Base-by-base conservation (phyloP, 2,329 filamentous ascomycete species). In the Trichoderma cornu-damae region DNA sequence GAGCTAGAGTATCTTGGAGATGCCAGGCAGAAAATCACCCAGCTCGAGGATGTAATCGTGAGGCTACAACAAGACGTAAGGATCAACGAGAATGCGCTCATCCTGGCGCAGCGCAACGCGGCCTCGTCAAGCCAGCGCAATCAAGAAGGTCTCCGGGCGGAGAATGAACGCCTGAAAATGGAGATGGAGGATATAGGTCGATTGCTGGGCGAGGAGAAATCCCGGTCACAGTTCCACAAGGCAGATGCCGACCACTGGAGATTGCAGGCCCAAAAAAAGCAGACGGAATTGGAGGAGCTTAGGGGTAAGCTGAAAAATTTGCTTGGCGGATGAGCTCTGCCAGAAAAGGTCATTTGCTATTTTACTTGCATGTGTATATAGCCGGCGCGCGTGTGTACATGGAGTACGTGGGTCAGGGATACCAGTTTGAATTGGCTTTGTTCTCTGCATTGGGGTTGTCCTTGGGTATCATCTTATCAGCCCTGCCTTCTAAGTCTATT, bases 61-160 rank as follows among this genome's bases (percentile, higher is more conserved):
- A 51, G 47, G 12, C 16, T 58, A 18, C 56, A 52, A 42, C 56
- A 58, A 8, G 56, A 58, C 8, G 48, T 52, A 14, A 38, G 34
- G 7, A 58, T 58, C 32, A 58, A 51, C 11, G 56, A 58, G 37
- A 58, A 58, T 32, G 56, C 56, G 3, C 47, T 58, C 38, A 52
- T 40, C 14, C 3, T 58, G 24, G 56, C 56, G 18, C 56, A 58
- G 40, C 56, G 56, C 18, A 51, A 58, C 22, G 56, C 56, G 18
- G 48, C 56, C 3, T 44, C 56, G 5, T 46, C 47, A 22, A 58
- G 22, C 48, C 42, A 46, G 30, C 56, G 56, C 11, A 35, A 40
- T 30, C 43, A 43, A 22, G 53, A 57, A 24, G 20, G 32, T 18
- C 32, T 58, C 6, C 37, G 56, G 3, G 34, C 14, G 11, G 56